phyloP scores from a whole-genome alignment of 2,329 filamentous ascomycete genomes.

The Juglanconis juglandina region DNA sequence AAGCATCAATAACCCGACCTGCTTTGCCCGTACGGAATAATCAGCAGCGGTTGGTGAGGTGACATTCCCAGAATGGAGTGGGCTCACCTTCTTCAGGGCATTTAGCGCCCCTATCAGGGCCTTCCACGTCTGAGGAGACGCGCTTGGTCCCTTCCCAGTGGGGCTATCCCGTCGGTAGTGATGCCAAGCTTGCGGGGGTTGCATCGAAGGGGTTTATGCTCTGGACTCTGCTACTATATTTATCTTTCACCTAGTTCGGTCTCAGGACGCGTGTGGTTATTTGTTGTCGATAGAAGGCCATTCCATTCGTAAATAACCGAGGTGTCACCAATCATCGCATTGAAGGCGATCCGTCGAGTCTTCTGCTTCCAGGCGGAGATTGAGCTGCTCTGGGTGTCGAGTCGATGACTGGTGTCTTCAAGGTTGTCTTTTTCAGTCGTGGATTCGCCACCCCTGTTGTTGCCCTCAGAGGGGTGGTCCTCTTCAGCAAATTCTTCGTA shows the following conservation, averaged over 20 bases:
- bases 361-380: conserved; percentile 29
- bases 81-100: not conserved
- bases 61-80: not conserved
- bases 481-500: not conserved
- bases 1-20: not conserved
- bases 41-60: not conserved
- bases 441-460: not conserved
- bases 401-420: conserved; percentile 6
- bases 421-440: not conserved
- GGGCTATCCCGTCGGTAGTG: not conserved
- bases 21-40: not conserved
- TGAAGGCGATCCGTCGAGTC: conserved; percentile 29
- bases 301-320: conserved; percentile 18
- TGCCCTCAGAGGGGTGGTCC: not conserved
- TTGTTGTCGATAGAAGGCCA: conserved; percentile 36
- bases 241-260: conserved; percentile 30
- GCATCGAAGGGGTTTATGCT: not conserved
- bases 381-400: conserved; percentile 30
- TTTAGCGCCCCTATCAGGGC: conserved; percentile 3
- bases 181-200: conserved; percentile 1
- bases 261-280: conserved; percentile 35
- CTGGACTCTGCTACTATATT: not conserved
- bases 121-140: too few relatives aligned
- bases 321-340: conserved; percentile 26
- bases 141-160: not conserved